Base-by-base conservation (phyloP, 2,329 filamentous ascomycete genomes). In the Aaosphaeria arxii region DNA sequence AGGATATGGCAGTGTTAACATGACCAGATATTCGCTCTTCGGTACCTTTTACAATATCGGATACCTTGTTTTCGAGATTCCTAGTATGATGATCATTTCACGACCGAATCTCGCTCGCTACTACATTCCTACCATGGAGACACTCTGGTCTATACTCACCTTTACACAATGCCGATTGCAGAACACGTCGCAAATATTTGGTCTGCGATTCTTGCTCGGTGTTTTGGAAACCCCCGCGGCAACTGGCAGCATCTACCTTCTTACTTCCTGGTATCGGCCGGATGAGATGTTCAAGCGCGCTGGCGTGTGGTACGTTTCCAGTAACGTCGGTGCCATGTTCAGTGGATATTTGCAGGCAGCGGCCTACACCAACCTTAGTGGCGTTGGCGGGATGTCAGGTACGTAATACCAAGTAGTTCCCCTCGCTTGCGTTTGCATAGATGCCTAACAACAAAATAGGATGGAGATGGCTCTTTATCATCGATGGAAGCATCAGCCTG, bases 301-400 rank as follows among this genome's bases (percentile, higher is more conserved):
- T 3, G 77, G 77, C 1, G 73, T 80, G 9, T 82, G 80, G 67
- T 81, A 74, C 45, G 72, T 79, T 0, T 77, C 75, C 29, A 76
- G 78, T 5, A 77, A 74, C 4, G 68, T 81, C 0, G 80, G 77
- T 0, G 67, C 70, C n/a, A 80, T 83, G 76, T 77, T 82, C 42
- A 78, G 77, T n/a, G 80, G 79, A 1, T 82, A 81, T 49, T 68
- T 83, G 0, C 79, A 81, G 64, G 74, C 79, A 1, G 79, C 76
- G 0, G 76, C 76, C 0, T 80, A 81, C 57, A 75, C 74, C 13
- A 76, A 76, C 30, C 68, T 83, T 0, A 77, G 77, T 13, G 79
- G 79, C 0, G 64, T 71, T 0, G 59, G 61, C n/a, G 78, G 77
- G 0, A 70, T 74, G 51, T 62, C 70, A 0, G 78, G 33, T 36